These are phyloP conservation scores for Gossypium lobatum DNA, from an alignment of 441 rosid species.

Conservation along the genomic window DNA sequence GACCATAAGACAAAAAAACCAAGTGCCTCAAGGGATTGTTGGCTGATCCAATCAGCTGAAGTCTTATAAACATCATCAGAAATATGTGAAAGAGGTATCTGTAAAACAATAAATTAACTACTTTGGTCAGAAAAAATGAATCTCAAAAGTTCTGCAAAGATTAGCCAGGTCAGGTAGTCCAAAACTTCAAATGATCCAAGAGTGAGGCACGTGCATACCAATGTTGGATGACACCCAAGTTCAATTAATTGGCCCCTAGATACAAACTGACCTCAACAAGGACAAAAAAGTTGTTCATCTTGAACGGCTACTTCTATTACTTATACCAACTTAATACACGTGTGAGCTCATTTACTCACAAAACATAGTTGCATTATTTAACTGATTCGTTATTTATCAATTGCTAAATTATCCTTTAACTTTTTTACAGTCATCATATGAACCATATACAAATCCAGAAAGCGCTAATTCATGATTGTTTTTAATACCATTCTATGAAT, in stretches of 20 bases:
- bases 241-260: too few species aligned
- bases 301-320: background rate
- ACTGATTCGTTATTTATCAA: background rate
- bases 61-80: slow-evolving; percentile 60
- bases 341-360: background rate
- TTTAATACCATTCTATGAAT: background rate
- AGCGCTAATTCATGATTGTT: background rate
- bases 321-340: background rate
- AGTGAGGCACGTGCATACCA: too few species aligned
- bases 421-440: background rate
- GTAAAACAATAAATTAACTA: slow-evolving; percentile 17
- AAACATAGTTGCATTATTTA: background rate
- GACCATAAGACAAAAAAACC: slow-evolving; percentile 67
- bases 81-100: slow-evolving; percentile 71
- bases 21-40: slow-evolving; percentile 63
- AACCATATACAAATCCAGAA: background rate
- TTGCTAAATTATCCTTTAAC: background rate
- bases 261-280: background rate
- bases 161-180: too few species aligned
- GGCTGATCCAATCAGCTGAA: slow-evolving; percentile 77
- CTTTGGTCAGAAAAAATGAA: background rate
- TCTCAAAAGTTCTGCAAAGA: background rate
- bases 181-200: too few species aligned
- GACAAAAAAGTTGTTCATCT: background rate
- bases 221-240: too few species aligned